Percentiles rank a stretch among this genome's conserved stretches.
Evolutionary conservation across 495 filamentous ascomycete species (phyloP).

Genomic region (Penicillium crystallinum): DNA sequence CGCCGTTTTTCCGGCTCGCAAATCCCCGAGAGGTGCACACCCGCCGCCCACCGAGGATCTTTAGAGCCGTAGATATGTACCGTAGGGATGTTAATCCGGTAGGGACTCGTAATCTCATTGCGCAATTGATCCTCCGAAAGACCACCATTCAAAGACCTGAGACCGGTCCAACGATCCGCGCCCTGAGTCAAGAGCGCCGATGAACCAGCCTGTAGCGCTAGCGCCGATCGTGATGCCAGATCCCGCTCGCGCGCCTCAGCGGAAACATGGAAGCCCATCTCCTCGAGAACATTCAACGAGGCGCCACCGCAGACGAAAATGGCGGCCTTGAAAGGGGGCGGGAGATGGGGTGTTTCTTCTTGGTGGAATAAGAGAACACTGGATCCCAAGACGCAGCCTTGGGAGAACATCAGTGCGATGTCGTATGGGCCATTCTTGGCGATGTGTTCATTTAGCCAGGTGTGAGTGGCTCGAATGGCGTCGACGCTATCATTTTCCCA

Average conservation of each 20-base stretch:
- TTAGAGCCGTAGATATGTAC: slow-evolving; percentile 56
- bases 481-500: slow-evolving; percentile 34
- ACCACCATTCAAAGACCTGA: slow-evolving; percentile 17
- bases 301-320: slow-evolving; percentile 57
- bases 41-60: slow-evolving; percentile 52
- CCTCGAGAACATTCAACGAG: slow-evolving; percentile 42
- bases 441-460: slow-evolving; percentile 45
- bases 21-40: slow-evolving; percentile 51
- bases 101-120: slow-evolving; percentile 30
- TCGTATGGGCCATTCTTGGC: slow-evolving; percentile 54
- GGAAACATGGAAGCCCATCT: slow-evolving; percentile 46
- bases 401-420: slow-evolving; percentile 54
- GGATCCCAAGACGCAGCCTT: slow-evolving; percentile 51
- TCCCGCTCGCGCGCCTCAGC: slow-evolving; percentile 38
- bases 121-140: slow-evolving; percentile 52
- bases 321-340: slow-evolving; percentile 52
- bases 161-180: slow-evolving; percentile 24
- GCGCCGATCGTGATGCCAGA: slow-evolving; percentile 20
- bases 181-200: slow-evolving; percentile 26
- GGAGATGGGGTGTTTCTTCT: slow-evolving; percentile 25
- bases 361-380: slow-evolving; percentile 40
- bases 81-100: slow-evolving; percentile 52
- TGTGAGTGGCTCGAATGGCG: slow-evolving; percentile 33
- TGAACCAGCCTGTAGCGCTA: slow-evolving; percentile 24
- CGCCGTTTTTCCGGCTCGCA: slow-evolving; percentile 44